Evolutionary conservation across 768 basidiomycete genomes (phyloP), one percentile per base, ranked within the genome.

Genomic region (Termitomyces sp.): DNA sequence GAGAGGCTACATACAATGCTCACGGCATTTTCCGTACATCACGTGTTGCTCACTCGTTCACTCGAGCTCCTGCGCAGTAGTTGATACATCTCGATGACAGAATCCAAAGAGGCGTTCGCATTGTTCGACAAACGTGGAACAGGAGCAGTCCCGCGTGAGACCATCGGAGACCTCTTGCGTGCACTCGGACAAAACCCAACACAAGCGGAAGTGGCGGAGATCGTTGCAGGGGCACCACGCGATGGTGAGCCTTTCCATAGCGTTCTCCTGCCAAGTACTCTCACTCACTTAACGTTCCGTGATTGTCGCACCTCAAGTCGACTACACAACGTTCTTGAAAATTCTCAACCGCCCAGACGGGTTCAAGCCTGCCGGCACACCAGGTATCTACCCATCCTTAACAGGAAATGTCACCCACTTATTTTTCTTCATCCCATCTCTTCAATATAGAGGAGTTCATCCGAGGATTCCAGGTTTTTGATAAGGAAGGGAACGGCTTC

Each of bases 181-280:
- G 94, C 94, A 0, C 76, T 99, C 3, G 97, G 97, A 2, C 97
- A 98, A 76, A 99, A 99, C 69, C 97, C 97, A n/a, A 98, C 96
- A 0, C 97, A 98, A 69, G 87, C 90, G n/a, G 95, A 99, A 71
- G 94, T 98, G 4, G 82, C 84, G 9, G 89, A 93, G 18, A 85
- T 98, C 59, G 81, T 90, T 27, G 73, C 77, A 5, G 68, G 73
- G 13, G 85, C 91, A 3, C 91, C 91, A 15, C 76, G 84, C 54
- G 90, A 95, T 54, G 89, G 92, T 91, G 60, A 50, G 71, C 52
- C 49, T 58, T 16, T 16, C 16, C 12, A 11, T 20, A 18, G 18
- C 15, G 9, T 35, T 23, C 36, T 54, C 33, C 38, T 15, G 33
- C 36, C 54, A 52, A 60, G 27, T 31, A 5, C 29, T 7, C 22